Evolutionary conservation across 106 monocot genomes (phyloP).

Genomic region (Apostasia shenzhenica): DNA sequence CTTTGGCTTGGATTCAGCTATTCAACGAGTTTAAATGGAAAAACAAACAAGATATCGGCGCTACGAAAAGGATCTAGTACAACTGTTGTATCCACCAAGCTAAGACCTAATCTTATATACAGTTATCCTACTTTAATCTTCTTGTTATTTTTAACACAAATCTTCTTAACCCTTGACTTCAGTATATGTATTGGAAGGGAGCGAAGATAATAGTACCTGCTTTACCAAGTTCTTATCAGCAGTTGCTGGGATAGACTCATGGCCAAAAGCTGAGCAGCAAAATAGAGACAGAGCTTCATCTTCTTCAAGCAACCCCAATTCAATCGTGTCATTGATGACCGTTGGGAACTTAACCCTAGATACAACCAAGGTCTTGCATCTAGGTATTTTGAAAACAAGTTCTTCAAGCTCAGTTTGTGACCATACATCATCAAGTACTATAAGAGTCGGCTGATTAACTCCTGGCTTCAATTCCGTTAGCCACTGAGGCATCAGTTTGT

Average conservation of each 20-base stretch:
- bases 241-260: constrained; percentile 25
- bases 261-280: constrained; percentile 37
- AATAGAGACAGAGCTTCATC: constrained; percentile 44
- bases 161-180: not conserved
- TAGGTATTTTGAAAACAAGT: constrained; percentile 35
- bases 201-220: constrained; percentile 19
- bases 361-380: constrained; percentile 38
- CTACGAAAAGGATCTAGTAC: too few relatives aligned
- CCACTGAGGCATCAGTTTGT: constrained; percentile 39
- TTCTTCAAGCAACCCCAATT: constrained; percentile 42
- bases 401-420: constrained; percentile 32
- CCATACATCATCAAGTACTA: constrained; percentile 58
- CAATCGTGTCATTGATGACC: constrained; percentile 19
- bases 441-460: constrained; percentile 20
- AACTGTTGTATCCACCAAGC: not conserved
- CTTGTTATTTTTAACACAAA: not conserved
- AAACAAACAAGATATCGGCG: too few relatives aligned
- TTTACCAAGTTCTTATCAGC: constrained; percentile 51
- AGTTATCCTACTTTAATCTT: not conserved
- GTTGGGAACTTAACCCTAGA: constrained; percentile 48
- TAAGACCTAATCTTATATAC: not conserved
- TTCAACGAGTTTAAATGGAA: too few relatives aligned
- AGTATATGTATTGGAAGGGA: not conserved
- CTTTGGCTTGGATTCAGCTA: too few relatives aligned
- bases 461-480: constrained; percentile 21